Conservation (phyloP, 164 flowering plant species). For the Sedum album region DNA sequence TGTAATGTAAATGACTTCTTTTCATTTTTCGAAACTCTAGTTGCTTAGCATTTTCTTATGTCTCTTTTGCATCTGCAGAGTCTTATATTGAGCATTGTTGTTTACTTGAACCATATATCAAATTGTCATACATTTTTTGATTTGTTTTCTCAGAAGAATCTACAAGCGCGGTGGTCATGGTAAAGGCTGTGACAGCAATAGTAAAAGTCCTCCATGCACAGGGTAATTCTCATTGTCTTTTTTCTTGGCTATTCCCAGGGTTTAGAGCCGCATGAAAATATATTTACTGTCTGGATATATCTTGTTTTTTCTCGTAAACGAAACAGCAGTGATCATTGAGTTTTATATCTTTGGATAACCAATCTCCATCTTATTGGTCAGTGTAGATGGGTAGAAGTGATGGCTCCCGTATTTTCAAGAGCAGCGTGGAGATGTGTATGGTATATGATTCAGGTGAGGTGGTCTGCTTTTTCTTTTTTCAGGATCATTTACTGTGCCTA, state of each 20-base stretch:
- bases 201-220: slow-evolving; percentile 82
- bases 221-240: slow-evolving; percentile 34
- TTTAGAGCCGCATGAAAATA: neutral
- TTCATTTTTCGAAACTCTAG: neutral
- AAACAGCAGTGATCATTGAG: no score
- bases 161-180: slow-evolving; percentile 52
- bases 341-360: no score
- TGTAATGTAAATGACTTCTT: no score
- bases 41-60: neutral
- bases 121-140: slow-evolving; percentile 5
- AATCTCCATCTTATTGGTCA: neutral
- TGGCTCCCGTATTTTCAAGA: slow-evolving; percentile 95
- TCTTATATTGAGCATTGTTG: no score
- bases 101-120: no score
- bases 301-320: no score
- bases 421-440: slow-evolving; percentile 87
- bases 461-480: neutral
- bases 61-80: no score
- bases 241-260: neutral
- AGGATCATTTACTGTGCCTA: neutral
- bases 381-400: slow-evolving; percentile 96
- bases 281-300: neutral
- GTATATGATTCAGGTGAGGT: slow-evolving; percentile 84
- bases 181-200: slow-evolving; percentile 46
- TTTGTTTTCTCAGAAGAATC: slow-evolving; percentile 41